Base-by-base conservation (phyloP, 768 basidiomycete species). In the Psilocybe sp. region DNA sequence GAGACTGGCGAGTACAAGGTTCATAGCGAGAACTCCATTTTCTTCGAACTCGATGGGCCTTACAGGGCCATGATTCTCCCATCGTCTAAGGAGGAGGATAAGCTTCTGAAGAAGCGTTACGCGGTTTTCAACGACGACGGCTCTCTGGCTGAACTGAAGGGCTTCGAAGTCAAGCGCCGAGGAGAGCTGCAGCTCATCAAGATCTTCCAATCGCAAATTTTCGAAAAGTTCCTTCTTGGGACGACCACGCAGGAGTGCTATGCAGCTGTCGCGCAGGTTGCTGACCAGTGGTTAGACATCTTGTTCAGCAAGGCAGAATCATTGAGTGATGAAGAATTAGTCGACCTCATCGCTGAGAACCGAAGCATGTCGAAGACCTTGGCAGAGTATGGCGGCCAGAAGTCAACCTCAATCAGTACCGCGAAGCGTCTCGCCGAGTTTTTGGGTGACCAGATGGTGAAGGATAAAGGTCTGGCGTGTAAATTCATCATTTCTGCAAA, bases 21-120 rank as follows among this genome's bases (percentile, higher is more conserved):
- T 23, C 89, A 91, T 54, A 91, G 86, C 69, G 97, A 98, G 69
- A 98, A 99, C 69, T 96, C 93, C 13, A 99, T 99, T 68, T 99
- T 98, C 76, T 98, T 99, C 72, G 96, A 99, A 68, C 78, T 99
- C 52, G 96, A 99, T 59, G 97, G 97, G 1, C 97, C 97, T 1
- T 99, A 98, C 74, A 92, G 85, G 57, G 97, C 97, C 5, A 98
- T 99, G 97, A 98, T 98, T 60, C 79, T 99, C 11, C 97, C 97
- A 1, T 96, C 94, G 1, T 98, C 97, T 1, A 99, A 99, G 65
- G 97, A 99, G 69, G 97, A 99, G 67, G 97, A 98, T 66, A 99
- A 98, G 64, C 66, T 99, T 48, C 72, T 99, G 60, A 99, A 99
- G 75, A 99, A 99, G 69, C 89, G 97, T 44, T 99, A 98, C 60